Evolutionary conservation across 495 filamentous ascomycete genomes (phyloP), one percentile per base, ranked within the genome.

Genomic region (Peziza echinospora): DNA sequence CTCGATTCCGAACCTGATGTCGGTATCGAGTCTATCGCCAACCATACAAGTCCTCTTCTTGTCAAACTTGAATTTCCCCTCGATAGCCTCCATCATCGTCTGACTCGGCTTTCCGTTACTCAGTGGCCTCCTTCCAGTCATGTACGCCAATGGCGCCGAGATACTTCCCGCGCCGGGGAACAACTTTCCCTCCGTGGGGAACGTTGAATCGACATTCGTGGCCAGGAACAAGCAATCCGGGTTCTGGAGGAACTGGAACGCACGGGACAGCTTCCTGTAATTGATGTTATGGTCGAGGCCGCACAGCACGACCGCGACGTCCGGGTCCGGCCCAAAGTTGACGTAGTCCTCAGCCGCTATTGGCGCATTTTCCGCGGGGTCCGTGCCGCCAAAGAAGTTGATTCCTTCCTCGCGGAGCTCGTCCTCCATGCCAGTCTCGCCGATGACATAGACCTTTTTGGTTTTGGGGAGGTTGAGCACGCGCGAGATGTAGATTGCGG

Each of bases 21-120:
- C 89, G 1, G 89, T 99, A 60, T 96, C 78, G 43, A 89, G 68
- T 34, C 89, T 71, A 63, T 99, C 89, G 4, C 89, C 89, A 24
- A 99, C 75, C 91, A 99, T 99, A 60, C 91, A 96, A 1, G 91
- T 76, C 44, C 74, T 75, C 41, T 67, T 75, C 30, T 84, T 73
- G 59, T 96, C 82, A 45, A 97, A 80, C 46, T 72, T 66, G 59
- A 94, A 93, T 63, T 87, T 93, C 25, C 87, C 87, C 67, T 96
- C 87, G 56, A 97, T 80, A 5, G 91, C 82, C 64, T 94, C 86
- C 89, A 97, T 93, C 89, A 97, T 96, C 9, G 85, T 86, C 66
- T 93, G 82, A 52, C 82, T 92, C 4, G 89, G 91, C 63, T 99
- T 99, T 8, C 89, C 89, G 40, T 94, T 62, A 5, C 82, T 74